phyloP scores from a whole-genome alignment of 192 early-diverging fungal genomes.

The Coemansia sp. region DNA sequence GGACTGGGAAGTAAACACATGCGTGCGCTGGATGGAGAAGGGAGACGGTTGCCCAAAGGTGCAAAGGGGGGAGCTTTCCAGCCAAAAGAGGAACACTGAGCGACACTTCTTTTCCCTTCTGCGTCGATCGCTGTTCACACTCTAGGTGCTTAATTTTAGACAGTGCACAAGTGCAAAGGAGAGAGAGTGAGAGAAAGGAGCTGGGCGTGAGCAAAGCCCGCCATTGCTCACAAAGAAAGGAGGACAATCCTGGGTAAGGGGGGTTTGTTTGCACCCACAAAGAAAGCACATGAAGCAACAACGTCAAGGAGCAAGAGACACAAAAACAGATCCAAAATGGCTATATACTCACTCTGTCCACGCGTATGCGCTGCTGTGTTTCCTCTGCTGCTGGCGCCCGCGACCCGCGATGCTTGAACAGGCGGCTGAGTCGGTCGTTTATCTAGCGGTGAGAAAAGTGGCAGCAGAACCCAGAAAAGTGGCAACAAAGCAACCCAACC shows the following conservation, averaged over 20 bases:
- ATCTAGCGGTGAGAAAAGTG: constrained; percentile 20
- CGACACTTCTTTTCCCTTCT: not conserved
- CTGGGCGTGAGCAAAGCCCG: not conserved
- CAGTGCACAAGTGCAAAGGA: not conserved
- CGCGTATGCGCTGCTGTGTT: constrained; percentile 31
- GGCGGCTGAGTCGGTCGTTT: constrained; percentile 49
- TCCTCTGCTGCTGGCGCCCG: constrained; percentile 22
- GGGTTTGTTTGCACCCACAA: not conserved
- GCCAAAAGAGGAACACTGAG: constrained; percentile 1
- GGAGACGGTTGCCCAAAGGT: not conserved
- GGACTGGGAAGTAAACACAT: not conserved
- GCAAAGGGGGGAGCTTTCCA: not conserved
- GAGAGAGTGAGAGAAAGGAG: not conserved
- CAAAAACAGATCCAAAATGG: not conserved
- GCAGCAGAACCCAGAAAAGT: not conserved
- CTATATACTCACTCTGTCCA: constrained; percentile 39
- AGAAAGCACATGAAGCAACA: not conserved
- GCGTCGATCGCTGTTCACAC: not conserved
- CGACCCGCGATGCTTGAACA: constrained; percentile 45
- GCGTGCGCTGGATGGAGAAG: too few species aligned
- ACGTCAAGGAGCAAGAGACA: not conserved
- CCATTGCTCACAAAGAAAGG: not conserved
- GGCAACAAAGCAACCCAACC: too few species aligned
- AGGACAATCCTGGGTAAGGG: not conserved
- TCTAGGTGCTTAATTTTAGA: not conserved